Conservation (phyloP, 345 rosid genomes). For the Populus davidiana region DNA sequence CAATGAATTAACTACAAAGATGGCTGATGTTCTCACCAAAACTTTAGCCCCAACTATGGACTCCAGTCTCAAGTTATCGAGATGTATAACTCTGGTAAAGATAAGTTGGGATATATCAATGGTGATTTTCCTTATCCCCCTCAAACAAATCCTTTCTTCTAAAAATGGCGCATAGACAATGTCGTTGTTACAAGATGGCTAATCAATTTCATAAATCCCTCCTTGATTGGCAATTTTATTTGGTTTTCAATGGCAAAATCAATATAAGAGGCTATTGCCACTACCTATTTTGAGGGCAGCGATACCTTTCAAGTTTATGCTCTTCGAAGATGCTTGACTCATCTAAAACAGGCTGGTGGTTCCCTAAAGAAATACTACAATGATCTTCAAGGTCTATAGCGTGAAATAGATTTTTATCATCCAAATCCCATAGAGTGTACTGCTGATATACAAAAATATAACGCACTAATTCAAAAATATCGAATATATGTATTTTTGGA, state of each 20-base stretch:
- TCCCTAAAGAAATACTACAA: slow-evolving; percentile 1
- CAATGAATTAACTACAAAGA: too few species aligned
- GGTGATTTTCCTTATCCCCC: neutral
- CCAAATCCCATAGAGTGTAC: neutral
- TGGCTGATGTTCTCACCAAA: too few species aligned
- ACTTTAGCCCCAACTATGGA: too few species aligned
- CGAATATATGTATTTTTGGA: neutral
- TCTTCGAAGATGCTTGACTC: neutral
- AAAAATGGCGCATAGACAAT: neutral
- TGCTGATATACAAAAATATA: neutral
- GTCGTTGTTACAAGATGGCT: neutral
- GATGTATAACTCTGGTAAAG: too few species aligned
- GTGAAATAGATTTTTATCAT: neutral
- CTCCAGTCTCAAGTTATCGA: too few species aligned
- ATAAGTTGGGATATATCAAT: neutral
- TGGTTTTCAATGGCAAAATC: too few species aligned
- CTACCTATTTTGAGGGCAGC: too few species aligned
- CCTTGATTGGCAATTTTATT: neutral
- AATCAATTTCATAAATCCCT: neutral
- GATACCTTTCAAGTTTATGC: too few species aligned
- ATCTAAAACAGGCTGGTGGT: neutral
- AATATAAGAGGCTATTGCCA: too few species aligned
- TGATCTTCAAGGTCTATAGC: slow-evolving; percentile 1
- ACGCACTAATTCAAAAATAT: neutral
- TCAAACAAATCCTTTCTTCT: neutral